Base-by-base conservation (phyloP, 345 rosid genomes). In the Stellera chamaejasme region DNA sequence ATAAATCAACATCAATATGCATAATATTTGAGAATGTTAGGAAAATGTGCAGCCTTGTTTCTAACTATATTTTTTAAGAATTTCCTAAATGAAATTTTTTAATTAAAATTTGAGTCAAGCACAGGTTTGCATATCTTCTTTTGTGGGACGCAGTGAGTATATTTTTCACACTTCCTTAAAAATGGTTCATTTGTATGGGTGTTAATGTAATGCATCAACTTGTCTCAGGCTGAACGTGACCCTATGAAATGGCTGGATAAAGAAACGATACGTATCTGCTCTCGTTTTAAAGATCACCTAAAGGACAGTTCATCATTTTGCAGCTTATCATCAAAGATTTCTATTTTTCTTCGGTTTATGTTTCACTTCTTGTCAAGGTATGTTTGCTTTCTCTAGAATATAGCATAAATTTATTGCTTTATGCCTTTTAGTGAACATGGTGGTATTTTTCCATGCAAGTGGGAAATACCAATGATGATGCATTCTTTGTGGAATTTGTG, bases 341-440 rank as follows among this genome's bases (percentile, higher is more conserved):
- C 87, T 48, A 77, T 83, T 65, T 74, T 89, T 58, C 95, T 95
- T 43, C 86, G 82, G 72, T 89, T 82, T 60, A 83, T 82, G 65
- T 89, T 86, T 69, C 78, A 89, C 77, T 61, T 89, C 86, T 89
- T 80, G 87, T 89, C 52, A 90, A 89, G 92, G 97, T 86, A 70
- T 51, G 45, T 28, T 3, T 26, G 48, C 13, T 39, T 43, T 13
- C 43, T 50, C 50, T 19, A 43, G 13, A 46, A 14, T 15, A 43
- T 45, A 41, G 54, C 44, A 23, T 50, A 41, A 49, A 27, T 44
- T 10, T 43, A 10, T 57, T 19, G 16, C 7, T 26, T 19, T 19
- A 19, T 19, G 23, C 23, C 1, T 19, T 19, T 19, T 19, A 19
- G 23, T 19, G 0, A 19, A 19, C 23, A 19, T 19, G 1, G 23